Evolutionary conservation across 345 rosid genomes (phyloP), one percentile per base, ranked within the genome.

Genomic region (Hibiscus syriacus): DNA sequence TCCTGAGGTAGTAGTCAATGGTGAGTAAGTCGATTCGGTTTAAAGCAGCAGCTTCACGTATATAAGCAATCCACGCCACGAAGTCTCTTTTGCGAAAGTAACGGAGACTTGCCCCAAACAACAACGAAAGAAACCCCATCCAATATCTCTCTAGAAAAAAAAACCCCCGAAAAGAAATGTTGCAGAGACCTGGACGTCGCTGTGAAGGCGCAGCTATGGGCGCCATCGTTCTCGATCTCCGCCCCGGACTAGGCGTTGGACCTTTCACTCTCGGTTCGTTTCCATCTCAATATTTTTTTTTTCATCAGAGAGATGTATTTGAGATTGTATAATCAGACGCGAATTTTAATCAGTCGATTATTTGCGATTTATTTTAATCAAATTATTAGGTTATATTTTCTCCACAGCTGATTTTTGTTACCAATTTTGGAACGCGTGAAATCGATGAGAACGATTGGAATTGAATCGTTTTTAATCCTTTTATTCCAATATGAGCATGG

Each of bases 131-230:
- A 58, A 58, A 43, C 14, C 49, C 60, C 4, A 32, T 12, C 46
- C 69, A 49, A 30, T 5, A 8, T 48, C 59, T 48, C 59, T 20
- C 70, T n/a, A 5, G 0, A 1, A 19, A 60, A 36, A 36, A 32
- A 32, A 32, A 32, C 5, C 36, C 6, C 36, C 7, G 6, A 32
- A 32, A 32, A 32, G 7, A 5, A 36, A 79, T 79, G 90, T 69
- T 77, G 86, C 94, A 82, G 85, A 82, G 93, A 67, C 79, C 87
- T 6, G 73, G 87, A 32, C 85, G 90, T 59, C 95, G 96, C 59
- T 91, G 88, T 70, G 99, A 94, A 80, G 96, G 99, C 78, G 86
- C 97, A 6, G 97, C 99, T 70, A 93, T 90, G 96, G 97, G 99
- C 60, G 88, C 90, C 73, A 87, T 90, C 74, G 89, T 82, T 27